These are phyloP conservation scores for Pseudogymnoascus sp. DNA, from an alignment of 2,329 filamentous ascomycete species.

Conservation along the genomic window DNA sequence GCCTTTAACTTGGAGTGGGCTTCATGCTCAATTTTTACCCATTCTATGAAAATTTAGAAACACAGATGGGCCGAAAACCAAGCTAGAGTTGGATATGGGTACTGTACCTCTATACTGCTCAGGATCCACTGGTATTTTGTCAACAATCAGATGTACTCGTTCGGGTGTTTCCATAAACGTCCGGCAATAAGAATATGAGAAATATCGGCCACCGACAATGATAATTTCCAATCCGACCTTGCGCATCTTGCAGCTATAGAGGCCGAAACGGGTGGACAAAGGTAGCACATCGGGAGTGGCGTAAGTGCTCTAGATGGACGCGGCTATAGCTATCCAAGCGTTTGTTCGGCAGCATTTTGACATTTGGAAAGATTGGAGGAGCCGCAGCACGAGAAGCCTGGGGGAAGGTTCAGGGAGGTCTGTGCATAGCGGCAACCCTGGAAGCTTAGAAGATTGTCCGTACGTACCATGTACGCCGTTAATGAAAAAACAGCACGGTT, in stretches of 20 bases:
- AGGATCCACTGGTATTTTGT: not conserved
- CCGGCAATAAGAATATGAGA: not conserved
- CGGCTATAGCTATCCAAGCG: not conserved
- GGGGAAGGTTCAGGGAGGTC: not conserved
- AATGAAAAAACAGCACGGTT: too few species aligned
- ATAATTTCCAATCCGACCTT: not conserved
- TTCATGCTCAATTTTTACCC: not conserved
- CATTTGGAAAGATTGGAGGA: not conserved
- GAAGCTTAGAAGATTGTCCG: not conserved
- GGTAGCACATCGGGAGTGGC: not conserved
- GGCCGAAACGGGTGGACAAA: not conserved
- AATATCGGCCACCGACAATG: not conserved
- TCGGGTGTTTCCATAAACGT: not conserved
- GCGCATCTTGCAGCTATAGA: not conserved
- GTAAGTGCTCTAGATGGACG: not conserved
- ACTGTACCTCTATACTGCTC: not conserved
- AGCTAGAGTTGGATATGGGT: not conserved
- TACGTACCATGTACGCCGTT: too few species aligned
- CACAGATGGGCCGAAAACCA: not conserved
- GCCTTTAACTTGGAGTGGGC: not conserved
- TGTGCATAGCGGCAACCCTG: not conserved
- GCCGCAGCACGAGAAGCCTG: not conserved
- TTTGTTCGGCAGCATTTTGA: not conserved
- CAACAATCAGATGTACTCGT: not conserved
- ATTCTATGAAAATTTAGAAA: not conserved